These are phyloP conservation scores for Coriolopsis trogii DNA, from an alignment of 1,284 basidiomycete species.

Conservation along the genomic window DNA sequence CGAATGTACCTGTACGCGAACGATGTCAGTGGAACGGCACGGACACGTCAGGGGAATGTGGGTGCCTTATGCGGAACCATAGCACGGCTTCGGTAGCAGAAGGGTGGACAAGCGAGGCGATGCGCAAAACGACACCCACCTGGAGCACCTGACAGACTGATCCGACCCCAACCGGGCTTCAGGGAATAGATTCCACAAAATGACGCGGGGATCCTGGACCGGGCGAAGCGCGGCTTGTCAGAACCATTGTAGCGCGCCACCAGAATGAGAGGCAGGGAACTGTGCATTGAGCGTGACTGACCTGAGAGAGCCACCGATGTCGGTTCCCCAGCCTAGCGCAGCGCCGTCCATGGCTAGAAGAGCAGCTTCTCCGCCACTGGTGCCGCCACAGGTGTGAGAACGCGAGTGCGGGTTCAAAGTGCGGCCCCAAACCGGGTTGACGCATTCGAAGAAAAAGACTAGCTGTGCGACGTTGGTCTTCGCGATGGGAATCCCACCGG, in stretches of 20 bases:
- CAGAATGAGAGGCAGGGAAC: too few species aligned
- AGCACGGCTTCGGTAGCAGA: too few species aligned
- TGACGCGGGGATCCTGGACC: constrained; percentile 71
- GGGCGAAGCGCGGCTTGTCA: constrained; percentile 25
- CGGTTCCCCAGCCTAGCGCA: constrained; percentile 78
- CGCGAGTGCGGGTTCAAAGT: constrained; percentile 74
- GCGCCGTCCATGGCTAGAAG: constrained; percentile 77
- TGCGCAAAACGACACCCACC: constrained; percentile 38
- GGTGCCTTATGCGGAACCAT: neutral
- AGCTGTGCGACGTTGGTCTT: constrained; percentile 87
- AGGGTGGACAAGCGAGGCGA: neutral
- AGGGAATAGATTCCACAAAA: constrained; percentile 84
- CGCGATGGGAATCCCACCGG: constrained; percentile 61
- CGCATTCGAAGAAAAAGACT: constrained; percentile 85
- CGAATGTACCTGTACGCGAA: constrained; percentile 44
- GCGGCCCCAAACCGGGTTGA: constrained; percentile 82
- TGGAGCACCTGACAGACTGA: constrained; percentile 51
- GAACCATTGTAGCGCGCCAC: too few species aligned
- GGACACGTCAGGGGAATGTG: neutral
- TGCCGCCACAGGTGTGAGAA: constrained; percentile 73
- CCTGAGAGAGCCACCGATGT: constrained; percentile 71
- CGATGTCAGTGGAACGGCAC: neutral
- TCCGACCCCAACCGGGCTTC: constrained; percentile 67
- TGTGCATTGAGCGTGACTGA: constrained; percentile 3
- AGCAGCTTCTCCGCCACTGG: constrained; percentile 80